A percentile compares a stretch with the other conserved stretches of the same genome.
phyloP scores from a whole-genome alignment of 2,329 filamentous ascomycete species.

The Trichoderma sp. region DNA sequence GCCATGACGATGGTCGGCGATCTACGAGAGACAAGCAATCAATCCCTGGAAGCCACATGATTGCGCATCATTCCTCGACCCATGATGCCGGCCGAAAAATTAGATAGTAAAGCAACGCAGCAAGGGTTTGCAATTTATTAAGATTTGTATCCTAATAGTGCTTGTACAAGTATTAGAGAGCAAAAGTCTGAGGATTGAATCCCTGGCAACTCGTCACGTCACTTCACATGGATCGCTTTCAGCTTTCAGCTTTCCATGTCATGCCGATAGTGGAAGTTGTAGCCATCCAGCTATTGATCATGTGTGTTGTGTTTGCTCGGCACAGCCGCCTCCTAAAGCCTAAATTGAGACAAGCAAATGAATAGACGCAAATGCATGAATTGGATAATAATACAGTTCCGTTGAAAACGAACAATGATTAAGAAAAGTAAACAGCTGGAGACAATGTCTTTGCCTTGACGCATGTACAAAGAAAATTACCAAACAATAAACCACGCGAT shows the following conservation, averaged over 20 bases:
- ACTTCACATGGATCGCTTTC: background rate
- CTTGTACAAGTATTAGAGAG: background rate
- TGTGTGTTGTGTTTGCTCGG: no score
- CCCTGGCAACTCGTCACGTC: background rate
- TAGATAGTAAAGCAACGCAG: background rate
- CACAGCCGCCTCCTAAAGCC: constrained; percentile 13
- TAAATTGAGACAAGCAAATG: background rate
- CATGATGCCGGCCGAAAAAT: background rate
- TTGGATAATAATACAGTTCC: background rate
- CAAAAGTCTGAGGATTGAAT: background rate
- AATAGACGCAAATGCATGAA: background rate
- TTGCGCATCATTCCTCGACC: background rate
- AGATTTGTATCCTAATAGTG: background rate
- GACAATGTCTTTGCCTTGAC: no score
- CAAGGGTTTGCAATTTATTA: constrained; percentile 1
- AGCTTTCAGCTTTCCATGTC: background rate
- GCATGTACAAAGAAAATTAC: no score
- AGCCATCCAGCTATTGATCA: no score
- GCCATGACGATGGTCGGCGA: background rate
- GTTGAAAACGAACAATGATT: background rate
- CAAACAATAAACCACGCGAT: no score
- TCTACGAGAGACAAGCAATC: background rate
- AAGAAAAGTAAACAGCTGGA: background rate
- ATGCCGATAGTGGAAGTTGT: background rate
- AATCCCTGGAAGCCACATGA: background rate